Percentiles rank a stretch among this genome's conserved stretches.
Evolutionary conservation across 2,329 filamentous ascomycete genomes (phyloP).

Genomic region (Fusarium sp.): DNA sequence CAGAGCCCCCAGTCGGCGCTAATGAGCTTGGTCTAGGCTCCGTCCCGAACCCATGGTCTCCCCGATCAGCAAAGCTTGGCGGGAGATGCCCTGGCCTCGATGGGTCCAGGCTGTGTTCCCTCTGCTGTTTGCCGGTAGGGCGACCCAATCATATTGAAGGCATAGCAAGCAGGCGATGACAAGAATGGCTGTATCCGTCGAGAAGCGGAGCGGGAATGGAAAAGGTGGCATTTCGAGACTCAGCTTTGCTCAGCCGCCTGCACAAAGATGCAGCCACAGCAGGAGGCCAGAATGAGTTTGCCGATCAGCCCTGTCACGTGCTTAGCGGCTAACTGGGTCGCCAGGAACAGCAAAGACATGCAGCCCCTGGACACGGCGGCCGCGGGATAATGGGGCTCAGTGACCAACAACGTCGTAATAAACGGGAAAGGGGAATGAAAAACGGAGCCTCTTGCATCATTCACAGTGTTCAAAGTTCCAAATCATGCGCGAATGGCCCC

Average conservation of each 20-base stretch:
- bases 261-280: neutral
- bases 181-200: neutral
- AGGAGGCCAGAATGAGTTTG: neutral
- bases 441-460: neutral
- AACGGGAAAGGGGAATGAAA: neutral
- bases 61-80: neutral
- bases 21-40: neutral
- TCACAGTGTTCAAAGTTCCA: neutral
- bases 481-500: neutral
- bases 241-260: neutral
- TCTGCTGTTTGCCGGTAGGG: neutral
- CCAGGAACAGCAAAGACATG: neutral
- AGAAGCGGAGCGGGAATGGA: neutral
- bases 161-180: neutral
- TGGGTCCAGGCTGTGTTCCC: neutral
- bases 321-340: neutral
- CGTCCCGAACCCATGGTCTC: neutral
- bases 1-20: neutral
- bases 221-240: neutral
- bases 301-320: neutral
- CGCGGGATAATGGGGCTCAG: neutral
- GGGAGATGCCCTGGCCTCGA: neutral
- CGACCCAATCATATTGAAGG: neutral
- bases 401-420: neutral
- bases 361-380: neutral